A percentile compares a stretch with the other conserved stretches of the same genome.
These are phyloP conservation scores for Suillus sp. DNA, from an alignment of 768 basidiomycete species.

Conservation along the genomic window DNA sequence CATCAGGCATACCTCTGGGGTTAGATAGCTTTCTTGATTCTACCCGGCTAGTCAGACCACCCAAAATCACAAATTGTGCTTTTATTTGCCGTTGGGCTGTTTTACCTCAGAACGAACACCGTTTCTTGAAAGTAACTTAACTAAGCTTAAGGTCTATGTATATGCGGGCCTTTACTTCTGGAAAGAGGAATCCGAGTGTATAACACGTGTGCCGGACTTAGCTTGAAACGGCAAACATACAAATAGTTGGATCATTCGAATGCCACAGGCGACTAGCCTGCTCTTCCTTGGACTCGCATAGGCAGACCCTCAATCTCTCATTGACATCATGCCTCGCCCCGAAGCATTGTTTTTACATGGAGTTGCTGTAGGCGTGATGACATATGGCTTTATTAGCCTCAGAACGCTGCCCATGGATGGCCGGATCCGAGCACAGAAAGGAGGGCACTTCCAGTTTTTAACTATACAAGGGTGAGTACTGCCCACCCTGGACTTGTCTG, in stretches of 20 bases:
- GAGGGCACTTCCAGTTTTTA: constrained; percentile 71
- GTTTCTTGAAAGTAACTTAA: background rate
- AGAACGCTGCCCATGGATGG: constrained; percentile 20
- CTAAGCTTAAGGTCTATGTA: background rate
- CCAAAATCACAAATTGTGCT: background rate
- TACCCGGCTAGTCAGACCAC: background rate
- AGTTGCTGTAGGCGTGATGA: constrained; percentile 35
- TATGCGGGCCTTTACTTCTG: background rate
- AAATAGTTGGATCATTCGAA: too few species aligned
- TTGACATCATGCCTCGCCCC: background rate
- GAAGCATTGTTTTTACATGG: constrained; percentile 34
- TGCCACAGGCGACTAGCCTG: background rate
- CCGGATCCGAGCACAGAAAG: constrained; percentile 49
- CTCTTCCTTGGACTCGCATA: background rate
- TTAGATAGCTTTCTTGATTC: constrained; percentile 18
- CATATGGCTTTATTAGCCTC: constrained; percentile 37
- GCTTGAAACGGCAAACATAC: too few species aligned
- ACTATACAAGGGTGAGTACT: constrained; percentile 72
- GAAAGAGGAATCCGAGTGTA: too few species aligned
- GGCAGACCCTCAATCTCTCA: background rate
- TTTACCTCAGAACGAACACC: background rate
- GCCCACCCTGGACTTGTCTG: background rate
- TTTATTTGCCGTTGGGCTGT: background rate
- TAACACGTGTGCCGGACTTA: too few species aligned
- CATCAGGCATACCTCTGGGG: constrained; percentile 35